A percentile compares a stretch with the other conserved stretches of the same genome.
Conservation (phyloP, 805 yeast genomes). For the Ogataea polymorpha region DNA sequence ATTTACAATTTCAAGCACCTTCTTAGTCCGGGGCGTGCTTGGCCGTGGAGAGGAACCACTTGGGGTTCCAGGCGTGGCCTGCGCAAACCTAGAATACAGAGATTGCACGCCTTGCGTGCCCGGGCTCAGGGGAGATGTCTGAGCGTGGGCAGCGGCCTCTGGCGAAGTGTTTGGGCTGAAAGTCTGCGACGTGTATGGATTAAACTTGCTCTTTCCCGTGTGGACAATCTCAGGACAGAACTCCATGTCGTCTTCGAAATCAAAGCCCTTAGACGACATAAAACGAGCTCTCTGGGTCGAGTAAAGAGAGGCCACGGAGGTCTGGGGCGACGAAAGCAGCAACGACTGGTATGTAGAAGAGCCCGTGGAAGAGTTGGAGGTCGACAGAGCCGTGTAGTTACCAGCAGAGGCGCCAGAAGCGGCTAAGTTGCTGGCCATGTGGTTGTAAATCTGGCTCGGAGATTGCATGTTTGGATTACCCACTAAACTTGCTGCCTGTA, state of each 20-base stretch:
- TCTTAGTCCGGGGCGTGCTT: slow-evolving; percentile 55
- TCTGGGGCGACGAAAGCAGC: slow-evolving; percentile 26
- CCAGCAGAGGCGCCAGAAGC: slow-evolving; percentile 6
- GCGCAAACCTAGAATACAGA: slow-evolving; percentile 14
- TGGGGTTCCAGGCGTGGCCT: slow-evolving; percentile 9
- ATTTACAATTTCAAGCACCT: slow-evolving; percentile 59
- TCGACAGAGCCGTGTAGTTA: slow-evolving; percentile 10
- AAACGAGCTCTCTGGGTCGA: slow-evolving; percentile 44
- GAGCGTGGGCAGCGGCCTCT: slow-evolving; percentile 27
- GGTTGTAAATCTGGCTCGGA: slow-evolving; percentile 18
- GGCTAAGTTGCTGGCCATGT: slow-evolving; percentile 3
- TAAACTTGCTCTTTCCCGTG: slow-evolving; percentile 42
- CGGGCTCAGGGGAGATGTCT: slow-evolving; percentile 15
- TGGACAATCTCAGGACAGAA: slow-evolving; percentile 55
- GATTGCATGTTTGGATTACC: slow-evolving; percentile 7
- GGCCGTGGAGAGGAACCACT: slow-evolving; percentile 39
- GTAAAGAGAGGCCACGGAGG: slow-evolving; percentile 25
- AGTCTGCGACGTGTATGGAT: slow-evolving; percentile 64
- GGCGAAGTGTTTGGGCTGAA: slow-evolving; percentile 52
- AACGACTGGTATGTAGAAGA: slow-evolving; percentile 25
- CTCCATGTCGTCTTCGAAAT: slow-evolving; percentile 60
- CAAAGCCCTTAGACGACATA: slow-evolving; percentile 58
- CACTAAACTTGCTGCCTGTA: not conserved
- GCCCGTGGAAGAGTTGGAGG: slow-evolving; percentile 19
- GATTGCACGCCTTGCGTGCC: slow-evolving; percentile 9